Base-by-base conservation (phyloP, 306 rosid genomes). In the Cicer cuneatum region DNA sequence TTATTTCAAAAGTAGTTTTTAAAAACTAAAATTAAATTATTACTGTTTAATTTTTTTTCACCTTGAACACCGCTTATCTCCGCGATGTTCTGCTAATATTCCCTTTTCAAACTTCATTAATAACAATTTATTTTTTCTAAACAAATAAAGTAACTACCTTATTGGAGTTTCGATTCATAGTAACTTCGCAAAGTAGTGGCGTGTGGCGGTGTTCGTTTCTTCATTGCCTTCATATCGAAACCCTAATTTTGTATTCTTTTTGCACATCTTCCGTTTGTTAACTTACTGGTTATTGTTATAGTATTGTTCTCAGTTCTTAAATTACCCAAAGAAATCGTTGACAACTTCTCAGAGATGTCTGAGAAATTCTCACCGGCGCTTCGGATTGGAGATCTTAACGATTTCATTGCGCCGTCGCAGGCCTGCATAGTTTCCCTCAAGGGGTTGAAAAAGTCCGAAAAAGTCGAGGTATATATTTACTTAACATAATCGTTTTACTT, bases 361-460 rank as follows among this genome's bases (percentile, higher is more conserved):
- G 90, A 91, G 76, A 93, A 91, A 74, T 91, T 94, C 88, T 94
- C 97, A 37, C 85, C 98, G 6, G 86, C 85, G 45, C 92, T 94
- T 81, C 92, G 97, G 62, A 89, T 94, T 64, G 92, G 93, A 63
- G 98, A 94, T 82, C 91, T 94, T 74, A 94, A 85, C 75, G 98
- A 94, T 78, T 94, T 82, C 85, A 87, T 94, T 29, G 92, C 98
- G 6, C 98, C 98, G 5, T 88, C 97, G 5, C 97, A 94, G 78
- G 93, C 88, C 38, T 94, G 97, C 61, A 88, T 94, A 74, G 97
- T 94, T 15, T 94, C 97, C 68, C 96, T 91, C 75, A 93, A 92
- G 66, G 96, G 96, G 4, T 60, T 86, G 8, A 90, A 91, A 78
- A 86, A 79, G 69, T 68, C 91, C 5, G 84, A 81, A 49, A 93